Base-by-base conservation (phyloP, 345 rosid species). In the Ricinus communis region DNA sequence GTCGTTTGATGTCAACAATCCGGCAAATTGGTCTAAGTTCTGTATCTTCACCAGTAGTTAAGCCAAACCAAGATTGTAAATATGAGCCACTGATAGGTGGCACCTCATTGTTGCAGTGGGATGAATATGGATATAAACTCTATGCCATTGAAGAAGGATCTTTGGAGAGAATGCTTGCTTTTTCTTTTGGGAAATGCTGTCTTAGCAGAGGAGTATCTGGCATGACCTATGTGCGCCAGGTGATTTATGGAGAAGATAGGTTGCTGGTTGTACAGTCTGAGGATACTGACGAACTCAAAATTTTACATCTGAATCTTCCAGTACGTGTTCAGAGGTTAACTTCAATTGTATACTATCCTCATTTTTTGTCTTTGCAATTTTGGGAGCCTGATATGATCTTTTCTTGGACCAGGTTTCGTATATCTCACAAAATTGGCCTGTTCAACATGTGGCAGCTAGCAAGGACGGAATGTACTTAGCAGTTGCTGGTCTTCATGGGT, bases 371-470 rank as follows among this genome's bases (percentile, higher is more conserved):
- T 60, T 71, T 74, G 62, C 74, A 58, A 16, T 70, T 53, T 61
- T 28, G 70, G 43, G 65, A 76, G 56, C 71, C 80, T 81, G 56
- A 87, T 71, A 51, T 41, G 25, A 72, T 72, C 52, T 79, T 63
- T 56, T 74, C 75, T 9, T 82, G 69, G 71, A 59, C 58, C 84
- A 95, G 99, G 97, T 87, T 74, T 86, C 96, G 46, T 90, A 95
- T 75, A 84, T 92, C 71, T 87, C 93, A 43, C 98, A 90, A 47
- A 95, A 95, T 78, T 95, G 99, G 99, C 99, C 99, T n/a, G 91
- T 95, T 71, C 99, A 89, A 76, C 98, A 95, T 76, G 99, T 90
- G 71, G 97, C 97, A 54, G 93, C 99, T 71, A 92, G 97, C 84
- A 91, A 86, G 84, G 99, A 95, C 77, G 99, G 99, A 65, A 87